Base-by-base conservation (phyloP, 2,329 filamentous ascomycete species). In the Fusarium falciforme region DNA sequence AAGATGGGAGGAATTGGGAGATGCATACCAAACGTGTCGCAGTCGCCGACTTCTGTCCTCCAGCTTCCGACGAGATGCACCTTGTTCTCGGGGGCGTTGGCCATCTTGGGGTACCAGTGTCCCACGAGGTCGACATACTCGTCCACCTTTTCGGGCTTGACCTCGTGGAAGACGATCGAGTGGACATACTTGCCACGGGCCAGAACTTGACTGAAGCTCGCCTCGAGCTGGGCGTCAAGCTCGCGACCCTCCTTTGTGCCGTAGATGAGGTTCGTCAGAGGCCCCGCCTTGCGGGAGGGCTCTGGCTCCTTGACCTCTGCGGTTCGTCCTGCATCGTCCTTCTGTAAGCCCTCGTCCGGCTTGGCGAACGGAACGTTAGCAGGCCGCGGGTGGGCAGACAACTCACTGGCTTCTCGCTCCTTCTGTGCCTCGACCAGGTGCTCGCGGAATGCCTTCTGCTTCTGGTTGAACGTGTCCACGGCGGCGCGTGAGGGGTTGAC, bases 121-220 rank as follows among this genome's bases (percentile, higher is more conserved):
- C 96, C 94, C 16, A 98, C 94, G 59, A 98, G 88, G 67, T 96
- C 89, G 61, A 96, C 92, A 81, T 99, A 99, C 80, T 98, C 96
- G 73, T 98, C 95, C 55, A 98, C 94, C 85, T 94, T 96, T 79
- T 98, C 95, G 70, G 95, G 95, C 85, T 97, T 95, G 75, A 99
- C 96, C 71, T 97, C 91, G 86, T 99, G 96, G 81, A 98, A 94
- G 68, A 98, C 95, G 82, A 99, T 98, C 55, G 95, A 97, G 84
- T 99, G 96, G 64, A 99, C 95, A 80, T 99, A 99, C 86, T 99
- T 99, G 80, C 96, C 96, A 75, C 96, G 90, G 27, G 96, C 96
- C 54, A 99, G 87, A 52, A 98, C 94, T 83, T 98, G 95, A 61
- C 94, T 97, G 86, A 98, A 99, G 81, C 94, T 97, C 67, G 95